phyloP scores from a whole-genome alignment of 73 alveolate genomes.

The Tetrahymena borealis region DNA sequence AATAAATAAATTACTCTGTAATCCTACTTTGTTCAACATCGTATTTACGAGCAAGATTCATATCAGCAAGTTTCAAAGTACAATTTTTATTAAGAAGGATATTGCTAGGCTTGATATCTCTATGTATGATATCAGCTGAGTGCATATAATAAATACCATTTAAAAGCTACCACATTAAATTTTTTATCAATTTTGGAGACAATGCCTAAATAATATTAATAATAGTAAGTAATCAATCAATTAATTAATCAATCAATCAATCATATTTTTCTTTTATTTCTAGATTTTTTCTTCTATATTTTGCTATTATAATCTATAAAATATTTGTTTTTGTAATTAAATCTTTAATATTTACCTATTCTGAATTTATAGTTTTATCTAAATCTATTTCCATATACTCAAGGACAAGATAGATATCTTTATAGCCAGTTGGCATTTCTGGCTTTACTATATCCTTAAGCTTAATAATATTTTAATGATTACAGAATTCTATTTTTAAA shows the following conservation, averaged over 20 bases:
- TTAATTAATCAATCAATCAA: no score
- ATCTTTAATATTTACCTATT: conserved; percentile 64
- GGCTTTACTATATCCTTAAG: conserved; percentile 69
- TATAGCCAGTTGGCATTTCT: conserved; percentile 69
- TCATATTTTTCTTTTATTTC: no score
- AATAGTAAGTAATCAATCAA: background rate
- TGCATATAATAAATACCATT: conserved; percentile 45
- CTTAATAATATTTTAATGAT: conserved; percentile 70
- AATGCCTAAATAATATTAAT: background rate
- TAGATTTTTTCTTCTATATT: no score
- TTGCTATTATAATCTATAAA: background rate
- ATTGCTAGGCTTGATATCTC: conserved; percentile 44
- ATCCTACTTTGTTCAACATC: conserved; percentile 3
- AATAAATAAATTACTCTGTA: background rate
- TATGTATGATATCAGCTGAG: conserved; percentile 44
- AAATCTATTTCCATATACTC: conserved; percentile 83
- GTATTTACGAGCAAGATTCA: conserved; percentile 37
- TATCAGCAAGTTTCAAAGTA: conserved; percentile 33
- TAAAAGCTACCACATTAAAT: conserved; percentile 24
- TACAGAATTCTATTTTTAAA: conserved; percentile 52
- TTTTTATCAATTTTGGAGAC: conserved; percentile 3
- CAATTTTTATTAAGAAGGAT: conserved; percentile 33
- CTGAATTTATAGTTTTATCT: conserved; percentile 70
- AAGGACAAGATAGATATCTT: conserved; percentile 76
- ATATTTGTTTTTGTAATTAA: no score